Base-by-base conservation (phyloP, 108 stramenopile genomes). In the Mediolabrus comicus region DNA sequence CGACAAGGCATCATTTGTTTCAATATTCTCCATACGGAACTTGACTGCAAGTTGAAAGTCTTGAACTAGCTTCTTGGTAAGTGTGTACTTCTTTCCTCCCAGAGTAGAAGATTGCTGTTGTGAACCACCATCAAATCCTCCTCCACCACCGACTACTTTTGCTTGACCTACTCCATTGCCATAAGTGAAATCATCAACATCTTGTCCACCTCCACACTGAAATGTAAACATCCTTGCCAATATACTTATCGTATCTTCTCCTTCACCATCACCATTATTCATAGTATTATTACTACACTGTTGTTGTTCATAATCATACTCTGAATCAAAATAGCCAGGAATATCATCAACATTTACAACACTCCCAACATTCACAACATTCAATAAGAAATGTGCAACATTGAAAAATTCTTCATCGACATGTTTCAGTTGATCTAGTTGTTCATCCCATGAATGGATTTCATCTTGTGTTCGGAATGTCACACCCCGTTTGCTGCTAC, bases 331-430 rank as follows among this genome's bases (percentile, higher is more conserved):
- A 29, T 17, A 31, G 51, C 32, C 58, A 61, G 26, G n/a, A n/a
- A 17, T 13, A 6, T 43, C 41, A 5, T 49, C 0, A 22, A 22
- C 8, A 49, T 49, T 49, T 0, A 24, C 0, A 17, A 49, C 43
- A 51, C 19, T 52, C 6, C 39, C 29, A 25, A 28, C 35, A 41
- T 59, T 41, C 7, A 62, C 59, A 25, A 66, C 59, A 29, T 74
- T 59, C 51, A 74, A 39, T 53, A 74, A 49, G 54, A 26, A 74
- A 57, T 67, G 59, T 0, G 73, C 65, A 9, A 65, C 73, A 28
- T 24, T 56, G 17, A 74, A 74, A 36, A 74, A 74, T 53, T 64
- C 73, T 2, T 74, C 73, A 33, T 74, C 59, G 41, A 74, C 73
- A 43, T 74, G 36, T 35, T 59, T 52, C 9, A 74, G 39, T 61